Evolutionary conservation across 2,329 filamentous ascomycete species (phyloP).

Genomic region (Ceratocystis albifundus): DNA sequence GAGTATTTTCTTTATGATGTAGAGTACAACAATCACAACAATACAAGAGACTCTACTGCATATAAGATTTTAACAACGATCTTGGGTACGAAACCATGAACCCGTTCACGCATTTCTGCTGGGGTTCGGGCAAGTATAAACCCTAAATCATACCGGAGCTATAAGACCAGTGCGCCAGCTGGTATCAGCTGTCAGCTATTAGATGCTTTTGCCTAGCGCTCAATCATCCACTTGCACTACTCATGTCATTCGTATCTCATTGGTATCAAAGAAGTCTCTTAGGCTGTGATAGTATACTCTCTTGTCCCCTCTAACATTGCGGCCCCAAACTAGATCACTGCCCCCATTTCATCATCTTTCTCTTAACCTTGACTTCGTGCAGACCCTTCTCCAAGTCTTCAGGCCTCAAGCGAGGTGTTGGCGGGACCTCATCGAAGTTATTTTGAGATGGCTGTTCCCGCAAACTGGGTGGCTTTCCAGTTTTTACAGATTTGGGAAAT

Average conservation of each 20-base stretch:
- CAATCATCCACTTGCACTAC: neutral
- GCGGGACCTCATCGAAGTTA: conserved; percentile 46
- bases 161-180: neutral
- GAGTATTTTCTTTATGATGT: neutral
- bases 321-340: conserved; percentile 22
- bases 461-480: conserved; percentile 27
- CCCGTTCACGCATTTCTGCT: neutral
- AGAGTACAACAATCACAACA: too few relatives aligned
- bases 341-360: conserved; percentile 25
- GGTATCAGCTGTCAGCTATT: neutral
- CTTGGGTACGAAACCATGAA: neutral
- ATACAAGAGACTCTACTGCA: neutral
- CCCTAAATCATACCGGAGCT: neutral
- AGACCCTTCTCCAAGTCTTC: conserved; percentile 51
- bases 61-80: too few relatives aligned
- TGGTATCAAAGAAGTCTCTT: neutral
- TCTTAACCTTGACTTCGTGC: conserved; percentile 31
- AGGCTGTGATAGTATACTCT: neutral
- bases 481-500: conserved; percentile 48
- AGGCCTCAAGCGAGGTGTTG: conserved; percentile 43
- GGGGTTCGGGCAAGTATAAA: neutral
- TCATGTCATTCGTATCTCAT: neutral
- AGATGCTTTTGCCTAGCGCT: neutral
- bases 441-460: conserved; percentile 30
- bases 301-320: neutral